A percentile compares a stretch with the other conserved stretches of the same genome.
Conservation (phyloP, 495 filamentous ascomycete genomes). For the Tuber aestivum region DNA sequence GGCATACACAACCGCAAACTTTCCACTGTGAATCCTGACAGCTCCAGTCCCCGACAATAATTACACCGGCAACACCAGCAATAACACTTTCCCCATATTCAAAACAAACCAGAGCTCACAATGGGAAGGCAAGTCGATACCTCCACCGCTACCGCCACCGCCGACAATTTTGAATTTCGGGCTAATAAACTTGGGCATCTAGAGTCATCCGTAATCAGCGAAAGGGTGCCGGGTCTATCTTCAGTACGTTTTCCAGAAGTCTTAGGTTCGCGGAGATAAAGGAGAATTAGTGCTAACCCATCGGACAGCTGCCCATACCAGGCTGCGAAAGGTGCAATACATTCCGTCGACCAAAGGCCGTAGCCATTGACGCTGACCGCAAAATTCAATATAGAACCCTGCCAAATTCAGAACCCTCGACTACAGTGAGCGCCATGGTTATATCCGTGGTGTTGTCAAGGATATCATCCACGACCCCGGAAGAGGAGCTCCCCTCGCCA, state of each 20-base stretch:
- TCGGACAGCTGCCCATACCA: conserved; percentile 68
- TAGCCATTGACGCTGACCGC: conserved; percentile 43
- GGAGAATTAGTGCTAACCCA: conserved; percentile 46
- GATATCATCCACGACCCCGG: conserved; percentile 99
- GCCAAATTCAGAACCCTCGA: conserved; percentile 94
- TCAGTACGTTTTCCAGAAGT: conserved; percentile 61
- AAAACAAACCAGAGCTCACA: conserved; percentile 25
- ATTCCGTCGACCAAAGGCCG: neutral
- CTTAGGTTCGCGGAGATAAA: conserved; percentile 17
- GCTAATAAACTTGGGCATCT: conserved; percentile 27
- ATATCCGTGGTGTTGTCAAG: conserved; percentile 93
- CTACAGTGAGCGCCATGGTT: conserved; percentile 92
- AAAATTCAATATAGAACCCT: conserved; percentile 44
- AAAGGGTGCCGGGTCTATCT: conserved; percentile 97
- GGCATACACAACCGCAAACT: conserved; percentile 23
- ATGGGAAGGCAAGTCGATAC: conserved; percentile 40
- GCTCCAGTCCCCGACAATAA: conserved; percentile 17
- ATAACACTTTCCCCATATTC: conserved; percentile 26
- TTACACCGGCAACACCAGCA: conserved; percentile 25
- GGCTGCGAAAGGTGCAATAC: conserved; percentile 68
- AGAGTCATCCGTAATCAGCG: conserved; percentile 92
- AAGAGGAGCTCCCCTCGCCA: conserved; percentile 94
- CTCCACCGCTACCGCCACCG: conserved; percentile 1
- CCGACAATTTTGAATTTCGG: neutral
- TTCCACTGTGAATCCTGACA: conserved; percentile 11